phyloP scores from a whole-genome alignment of 768 basidiomycete genomes.

The Tricholoma sp. region DNA sequence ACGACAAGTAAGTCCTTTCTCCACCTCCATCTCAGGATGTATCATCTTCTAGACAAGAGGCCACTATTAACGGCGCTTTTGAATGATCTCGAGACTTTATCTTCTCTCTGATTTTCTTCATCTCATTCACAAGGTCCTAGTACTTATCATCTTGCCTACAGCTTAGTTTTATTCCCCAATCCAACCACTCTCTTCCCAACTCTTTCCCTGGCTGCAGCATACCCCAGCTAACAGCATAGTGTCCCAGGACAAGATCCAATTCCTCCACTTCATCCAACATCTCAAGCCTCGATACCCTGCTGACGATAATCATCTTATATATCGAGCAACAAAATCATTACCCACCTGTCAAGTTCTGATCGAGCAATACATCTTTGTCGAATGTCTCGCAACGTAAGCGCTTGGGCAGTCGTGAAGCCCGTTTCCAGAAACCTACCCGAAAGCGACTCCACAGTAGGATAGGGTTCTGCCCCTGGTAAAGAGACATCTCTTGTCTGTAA shows the following conservation, averaged over 20 bases:
- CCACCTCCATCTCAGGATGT: not conserved
- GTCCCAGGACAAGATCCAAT: conserved; percentile 80
- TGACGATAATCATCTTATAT: not conserved
- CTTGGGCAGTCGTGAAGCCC: conserved; percentile 51
- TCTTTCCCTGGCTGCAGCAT: conserved; percentile 15
- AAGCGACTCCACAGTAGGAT: conserved; percentile 51
- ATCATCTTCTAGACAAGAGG: conserved; percentile 4
- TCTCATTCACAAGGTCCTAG: not conserved
- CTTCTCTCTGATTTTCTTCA: conserved; percentile 25
- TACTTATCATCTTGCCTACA: not conserved
- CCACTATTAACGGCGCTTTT: conserved; percentile 13
- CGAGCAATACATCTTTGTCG: conserved; percentile 42
- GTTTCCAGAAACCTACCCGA: conserved; percentile 51
- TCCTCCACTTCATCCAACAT: conserved; percentile 94
- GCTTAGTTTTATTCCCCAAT: conserved; percentile 29
- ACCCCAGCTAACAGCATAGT: conserved; percentile 88
- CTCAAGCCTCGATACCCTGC: conserved; percentile 75
- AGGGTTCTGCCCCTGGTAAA: conserved; percentile 69
- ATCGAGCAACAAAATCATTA: not conserved
- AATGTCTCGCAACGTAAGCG: conserved; percentile 67
- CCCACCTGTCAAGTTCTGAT: conserved; percentile 55
- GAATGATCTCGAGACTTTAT: conserved; percentile 18
- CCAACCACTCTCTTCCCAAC: conserved; percentile 20
- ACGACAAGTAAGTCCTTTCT: not conserved
- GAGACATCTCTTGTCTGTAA: conserved; percentile 62